phyloP scores from a whole-genome alignment of 768 basidiomycete species.

The Amanita pallidorosea region DNA sequence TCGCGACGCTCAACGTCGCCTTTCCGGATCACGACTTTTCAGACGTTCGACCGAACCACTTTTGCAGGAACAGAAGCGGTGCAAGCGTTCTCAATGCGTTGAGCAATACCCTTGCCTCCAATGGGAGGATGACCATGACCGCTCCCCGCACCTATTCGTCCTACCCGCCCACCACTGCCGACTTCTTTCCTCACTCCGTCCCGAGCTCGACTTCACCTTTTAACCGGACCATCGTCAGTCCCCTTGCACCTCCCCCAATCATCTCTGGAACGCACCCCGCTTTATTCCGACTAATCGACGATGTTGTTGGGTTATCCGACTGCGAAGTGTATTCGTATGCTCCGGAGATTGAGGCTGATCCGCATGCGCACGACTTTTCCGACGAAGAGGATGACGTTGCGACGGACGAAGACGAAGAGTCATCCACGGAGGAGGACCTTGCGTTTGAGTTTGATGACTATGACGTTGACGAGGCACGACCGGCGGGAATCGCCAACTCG shows the following conservation, averaged over 20 bases:
- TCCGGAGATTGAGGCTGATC: conserved; percentile 90
- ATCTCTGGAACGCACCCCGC: conserved; percentile 81
- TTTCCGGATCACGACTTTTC: conserved; percentile 98
- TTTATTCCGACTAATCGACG: conserved; percentile 79
- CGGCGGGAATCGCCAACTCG: conserved; percentile 27
- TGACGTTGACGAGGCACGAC: conserved; percentile 51
- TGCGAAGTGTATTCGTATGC: conserved; percentile 94
- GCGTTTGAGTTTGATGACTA: conserved; percentile 77
- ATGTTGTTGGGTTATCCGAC: conserved; percentile 80
- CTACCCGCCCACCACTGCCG: conserved; percentile 63
- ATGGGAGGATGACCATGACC: conserved; percentile 50
- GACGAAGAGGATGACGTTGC: conserved; percentile 72
- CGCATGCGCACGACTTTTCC: conserved; percentile 75
- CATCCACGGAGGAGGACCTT: conserved; percentile 61
- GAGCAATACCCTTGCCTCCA: conserved; percentile 72
- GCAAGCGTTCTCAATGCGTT: conserved; percentile 77
- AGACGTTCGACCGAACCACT: conserved; percentile 82
- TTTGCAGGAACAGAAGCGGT: conserved; percentile 72
- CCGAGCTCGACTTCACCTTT: conserved; percentile 65
- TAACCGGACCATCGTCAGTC: conserved; percentile 45
- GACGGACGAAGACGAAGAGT: conserved; percentile 54
- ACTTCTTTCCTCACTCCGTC: conserved; percentile 68
- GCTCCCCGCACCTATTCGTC: conserved; percentile 80
- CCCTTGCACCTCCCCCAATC: conserved; percentile 61
- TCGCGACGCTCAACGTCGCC: conserved; percentile 92